These are phyloP conservation scores for Eimeria acervulina DNA, from an alignment of 169 alveolate species.

Conservation along the genomic window DNA sequence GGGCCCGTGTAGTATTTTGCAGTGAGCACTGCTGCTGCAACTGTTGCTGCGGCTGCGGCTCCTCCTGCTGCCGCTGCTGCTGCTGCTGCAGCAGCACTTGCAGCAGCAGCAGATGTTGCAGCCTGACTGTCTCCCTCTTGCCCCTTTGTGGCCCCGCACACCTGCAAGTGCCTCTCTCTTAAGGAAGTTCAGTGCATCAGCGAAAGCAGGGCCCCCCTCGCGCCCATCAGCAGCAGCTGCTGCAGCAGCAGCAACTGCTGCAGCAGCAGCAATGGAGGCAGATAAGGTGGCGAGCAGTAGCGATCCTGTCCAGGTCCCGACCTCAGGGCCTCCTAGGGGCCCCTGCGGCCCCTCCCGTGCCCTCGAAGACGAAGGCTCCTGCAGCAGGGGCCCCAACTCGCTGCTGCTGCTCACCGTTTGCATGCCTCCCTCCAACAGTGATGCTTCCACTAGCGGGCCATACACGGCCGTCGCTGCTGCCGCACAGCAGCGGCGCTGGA, in stretches of 20 bases:
- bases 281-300: conserved; percentile 8
- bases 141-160: neutral
- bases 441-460: conserved; percentile 38
- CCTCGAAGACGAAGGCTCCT: conserved; percentile 43
- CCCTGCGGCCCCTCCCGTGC: conserved; percentile 59
- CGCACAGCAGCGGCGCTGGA: conserved; percentile 43
- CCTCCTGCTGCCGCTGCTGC: conserved; percentile 37
- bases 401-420: conserved; percentile 64
- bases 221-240: neutral
- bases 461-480: conserved; percentile 59
- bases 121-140: conserved; percentile 33
- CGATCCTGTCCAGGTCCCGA: neutral
- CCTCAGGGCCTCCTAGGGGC: conserved; percentile 58
- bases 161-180: neutral
- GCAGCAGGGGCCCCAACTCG: conserved; percentile 50
- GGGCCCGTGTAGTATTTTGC: neutral
- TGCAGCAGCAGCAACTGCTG: conserved; percentile 31
- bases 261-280: neutral
- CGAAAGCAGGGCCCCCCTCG: neutral
- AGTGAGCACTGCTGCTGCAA: neutral
- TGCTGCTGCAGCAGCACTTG: neutral
- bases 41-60: conserved; percentile 21
- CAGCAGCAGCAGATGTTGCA: neutral
- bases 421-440: neutral
- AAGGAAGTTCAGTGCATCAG: neutral